Percentiles rank a stretch among this genome's conserved stretches.
Evolutionary conservation across 2,329 filamentous ascomycete species (phyloP).

Genomic region (Fusarium pseudograminearum): DNA sequence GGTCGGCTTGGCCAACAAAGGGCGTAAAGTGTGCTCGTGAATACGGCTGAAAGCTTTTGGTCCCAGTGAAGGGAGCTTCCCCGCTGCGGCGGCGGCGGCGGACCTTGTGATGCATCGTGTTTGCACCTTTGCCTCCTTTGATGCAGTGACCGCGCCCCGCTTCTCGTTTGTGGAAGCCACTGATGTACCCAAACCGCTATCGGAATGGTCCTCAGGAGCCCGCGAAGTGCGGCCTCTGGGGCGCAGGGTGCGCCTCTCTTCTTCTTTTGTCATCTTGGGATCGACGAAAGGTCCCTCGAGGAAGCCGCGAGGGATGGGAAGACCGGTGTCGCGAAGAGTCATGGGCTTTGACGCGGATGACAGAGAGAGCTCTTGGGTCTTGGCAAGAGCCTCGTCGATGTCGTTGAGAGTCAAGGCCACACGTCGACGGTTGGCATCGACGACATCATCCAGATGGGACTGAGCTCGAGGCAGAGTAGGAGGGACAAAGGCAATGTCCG

Average conservation of each 20-base stretch:
- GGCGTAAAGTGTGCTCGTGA: conserved; percentile 80
- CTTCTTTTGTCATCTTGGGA: conserved; percentile 60
- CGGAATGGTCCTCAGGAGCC: conserved; percentile 75
- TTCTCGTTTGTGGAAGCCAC: conserved; percentile 72
- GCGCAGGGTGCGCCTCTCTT: conserved; percentile 64
- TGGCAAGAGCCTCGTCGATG: conserved; percentile 71
- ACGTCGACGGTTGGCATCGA: conserved; percentile 76
- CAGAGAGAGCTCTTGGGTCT: conserved; percentile 57
- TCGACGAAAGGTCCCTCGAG: conserved; percentile 67
- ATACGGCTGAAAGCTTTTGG: conserved; percentile 80
- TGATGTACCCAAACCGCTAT: conserved; percentile 90
- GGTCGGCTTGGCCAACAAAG: conserved; percentile 77
- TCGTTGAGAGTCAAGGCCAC: conserved; percentile 74
- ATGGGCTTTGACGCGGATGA: conserved; percentile 51
- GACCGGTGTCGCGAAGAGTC: conserved; percentile 65
- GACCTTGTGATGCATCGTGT: conserved; percentile 69
- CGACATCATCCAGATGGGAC: conserved; percentile 77
- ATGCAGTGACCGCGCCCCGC: conserved; percentile 56
- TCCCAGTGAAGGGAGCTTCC: conserved; percentile 72
- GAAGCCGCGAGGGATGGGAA: conserved; percentile 70
- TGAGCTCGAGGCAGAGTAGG: conserved; percentile 74
- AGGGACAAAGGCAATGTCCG: conserved; percentile 60
- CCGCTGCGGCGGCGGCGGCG: conserved; percentile 62
- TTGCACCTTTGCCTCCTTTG: conserved; percentile 54
- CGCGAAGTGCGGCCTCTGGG: conserved; percentile 69